phyloP scores from a whole-genome alignment of 257 asterid genomes.

The Leptodermis oblonga region DNA sequence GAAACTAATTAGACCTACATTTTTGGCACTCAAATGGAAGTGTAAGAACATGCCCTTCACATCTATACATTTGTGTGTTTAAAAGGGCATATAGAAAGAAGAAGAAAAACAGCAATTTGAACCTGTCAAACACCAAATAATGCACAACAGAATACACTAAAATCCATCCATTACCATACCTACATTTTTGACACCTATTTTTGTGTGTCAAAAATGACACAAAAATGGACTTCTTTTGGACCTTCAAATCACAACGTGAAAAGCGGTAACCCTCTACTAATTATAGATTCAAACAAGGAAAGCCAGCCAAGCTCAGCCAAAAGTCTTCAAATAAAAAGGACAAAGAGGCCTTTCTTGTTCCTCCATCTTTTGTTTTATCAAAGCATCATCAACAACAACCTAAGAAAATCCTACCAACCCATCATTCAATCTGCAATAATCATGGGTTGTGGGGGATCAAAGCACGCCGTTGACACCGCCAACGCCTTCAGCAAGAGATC shows the following conservation, averaged over 20 bases:
- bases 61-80: not conserved
- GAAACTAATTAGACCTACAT: too few species aligned
- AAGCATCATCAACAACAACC: too few species aligned
- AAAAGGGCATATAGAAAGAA: too few species aligned
- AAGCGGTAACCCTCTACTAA: conserved; percentile 15
- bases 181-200: too few species aligned
- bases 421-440: not conserved
- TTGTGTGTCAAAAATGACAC: too few species aligned
- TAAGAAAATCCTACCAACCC: conserved; percentile 5
- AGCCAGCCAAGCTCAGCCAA: conserved; percentile 6
- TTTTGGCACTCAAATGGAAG: too few species aligned
- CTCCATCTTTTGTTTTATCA: too few species aligned
- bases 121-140: too few species aligned
- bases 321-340: not conserved
- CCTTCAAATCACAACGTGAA: conserved; percentile 21
- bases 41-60: not conserved
- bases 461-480: conserved; percentile 72
- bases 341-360: conserved; percentile 2
- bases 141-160: too few species aligned
- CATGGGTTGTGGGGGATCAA: conserved; percentile 91
- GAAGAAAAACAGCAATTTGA: too few species aligned
- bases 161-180: too few species aligned
- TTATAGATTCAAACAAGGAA: conserved; percentile 17
- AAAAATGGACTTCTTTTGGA: too few species aligned
- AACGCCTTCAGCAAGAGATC: conserved; percentile 47